Evolutionary conservation across 352 stramenopile genomes (phyloP).

Genomic region (Globisporangium perplexum): DNA sequence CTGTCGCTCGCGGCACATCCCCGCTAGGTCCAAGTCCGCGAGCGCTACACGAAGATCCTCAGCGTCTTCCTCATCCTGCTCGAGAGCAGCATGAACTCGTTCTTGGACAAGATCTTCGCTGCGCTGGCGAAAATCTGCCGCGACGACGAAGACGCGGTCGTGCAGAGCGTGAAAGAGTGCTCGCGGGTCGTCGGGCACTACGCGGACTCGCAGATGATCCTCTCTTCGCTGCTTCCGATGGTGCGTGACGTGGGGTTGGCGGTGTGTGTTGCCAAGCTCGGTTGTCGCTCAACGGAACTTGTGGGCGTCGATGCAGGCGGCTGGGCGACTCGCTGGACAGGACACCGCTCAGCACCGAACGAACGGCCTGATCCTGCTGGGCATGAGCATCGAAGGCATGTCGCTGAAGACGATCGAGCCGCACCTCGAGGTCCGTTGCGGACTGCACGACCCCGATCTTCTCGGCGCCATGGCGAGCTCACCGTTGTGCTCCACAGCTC

Average conservation of each 20-base stretch:
- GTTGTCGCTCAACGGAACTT: background rate
- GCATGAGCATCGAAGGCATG: conserved; percentile 84
- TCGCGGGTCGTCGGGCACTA: conserved; percentile 62
- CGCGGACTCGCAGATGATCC: conserved; percentile 65
- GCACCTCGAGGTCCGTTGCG: conserved; percentile 42
- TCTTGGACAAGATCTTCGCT: conserved; percentile 67
- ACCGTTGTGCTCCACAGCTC: conserved; percentile 17
- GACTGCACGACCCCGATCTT: background rate
- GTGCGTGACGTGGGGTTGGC: conserved; percentile 5
- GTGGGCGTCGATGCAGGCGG: conserved; percentile 18
- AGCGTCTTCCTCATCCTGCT: conserved; percentile 63
- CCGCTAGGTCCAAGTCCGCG: conserved; percentile 51
- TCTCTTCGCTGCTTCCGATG: conserved; percentile 70
- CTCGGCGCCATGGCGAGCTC: background rate
- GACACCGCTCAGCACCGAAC: conserved; percentile 76
- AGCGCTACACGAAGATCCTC: conserved; percentile 67
- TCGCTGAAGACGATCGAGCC: conserved; percentile 39
- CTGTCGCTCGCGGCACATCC: too few relatives aligned
- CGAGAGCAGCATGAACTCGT: conserved; percentile 62
- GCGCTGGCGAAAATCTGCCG: conserved; percentile 68
- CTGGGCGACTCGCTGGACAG: conserved; percentile 56
- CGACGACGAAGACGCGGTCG: conserved; percentile 62
- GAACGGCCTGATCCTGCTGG: conserved; percentile 69
- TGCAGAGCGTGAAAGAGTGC: conserved; percentile 58
- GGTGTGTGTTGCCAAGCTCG: background rate